These are phyloP conservation scores for Remersonia thermophila DNA, from an alignment of 2,329 filamentous ascomycete genomes.

Conservation along the genomic window DNA sequence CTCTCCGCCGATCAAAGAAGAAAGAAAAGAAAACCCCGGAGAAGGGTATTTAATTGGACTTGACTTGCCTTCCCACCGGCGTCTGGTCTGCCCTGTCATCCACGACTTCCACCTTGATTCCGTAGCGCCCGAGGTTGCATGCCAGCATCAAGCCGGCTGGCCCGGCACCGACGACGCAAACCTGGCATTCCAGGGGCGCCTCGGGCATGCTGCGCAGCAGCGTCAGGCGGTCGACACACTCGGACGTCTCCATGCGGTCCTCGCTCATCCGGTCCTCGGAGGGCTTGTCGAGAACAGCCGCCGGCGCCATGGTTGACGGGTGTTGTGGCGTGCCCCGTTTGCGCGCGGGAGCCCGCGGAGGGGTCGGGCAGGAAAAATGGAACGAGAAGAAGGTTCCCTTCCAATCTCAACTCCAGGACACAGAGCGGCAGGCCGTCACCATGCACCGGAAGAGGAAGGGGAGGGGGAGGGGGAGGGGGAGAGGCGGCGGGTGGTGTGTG, in stretches of 20 bases:
- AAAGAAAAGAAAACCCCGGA: no score
- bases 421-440: neutral
- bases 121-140: constrained; percentile 48
- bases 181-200: constrained; percentile 27
- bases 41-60: no score
- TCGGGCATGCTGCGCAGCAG: constrained; percentile 37
- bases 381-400: neutral
- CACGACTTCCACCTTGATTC: constrained; percentile 51
- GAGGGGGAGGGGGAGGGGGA: no score
- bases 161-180: constrained; percentile 41
- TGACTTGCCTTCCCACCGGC: constrained; percentile 45
- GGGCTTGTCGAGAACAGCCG: constrained; percentile 24
- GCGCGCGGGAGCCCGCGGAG: neutral
- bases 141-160: constrained; percentile 45
- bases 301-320: constrained; percentile 24
- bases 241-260: constrained; percentile 20
- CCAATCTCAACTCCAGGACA: neutral
- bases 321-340: constrained; percentile 1
- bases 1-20: no score
- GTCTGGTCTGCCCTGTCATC: constrained; percentile 60
- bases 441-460: neutral
- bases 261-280: constrained; percentile 22
- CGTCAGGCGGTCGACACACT: constrained; percentile 33
- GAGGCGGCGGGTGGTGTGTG: no score
- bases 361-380: neutral